A percentile compares a stretch with the other conserved stretches of the same genome.
phyloP scores from a whole-genome alignment of 179 eudicot genomes.

The Sideroxylon spinosum region DNA sequence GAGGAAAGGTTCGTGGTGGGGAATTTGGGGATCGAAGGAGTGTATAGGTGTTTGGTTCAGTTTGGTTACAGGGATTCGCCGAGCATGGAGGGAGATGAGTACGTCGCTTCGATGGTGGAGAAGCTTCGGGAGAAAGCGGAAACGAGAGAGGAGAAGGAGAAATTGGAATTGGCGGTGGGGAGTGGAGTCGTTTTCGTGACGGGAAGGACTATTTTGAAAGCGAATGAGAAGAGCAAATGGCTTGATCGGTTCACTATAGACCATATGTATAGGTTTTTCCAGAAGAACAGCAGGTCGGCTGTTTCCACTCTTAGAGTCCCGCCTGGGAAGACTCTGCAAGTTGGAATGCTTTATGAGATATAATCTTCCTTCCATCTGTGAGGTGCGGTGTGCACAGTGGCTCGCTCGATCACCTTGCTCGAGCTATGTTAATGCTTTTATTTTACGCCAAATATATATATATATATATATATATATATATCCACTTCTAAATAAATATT shows the following conservation, averaged over 20 bases:
- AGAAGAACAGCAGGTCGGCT: conserved; percentile 9
- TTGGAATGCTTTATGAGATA: conserved; percentile 15
- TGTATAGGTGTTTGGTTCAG: conserved; percentile 20
- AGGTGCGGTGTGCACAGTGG: too few species aligned
- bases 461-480: too few species aligned
- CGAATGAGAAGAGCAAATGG: conserved; percentile 2
- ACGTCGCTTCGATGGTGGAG: conserved; percentile 1
- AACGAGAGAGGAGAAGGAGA: background rate
- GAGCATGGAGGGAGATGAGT: conserved; percentile 3
- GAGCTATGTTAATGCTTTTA: too few species aligned
- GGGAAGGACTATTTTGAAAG: conserved; percentile 12
- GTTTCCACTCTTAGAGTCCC: background rate
- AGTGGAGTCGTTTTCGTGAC: conserved; percentile 3
- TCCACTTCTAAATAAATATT: too few species aligned
- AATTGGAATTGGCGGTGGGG: background rate
- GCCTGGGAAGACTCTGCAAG: conserved; percentile 1
- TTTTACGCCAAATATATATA: too few species aligned
- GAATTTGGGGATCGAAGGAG: conserved; percentile 12
- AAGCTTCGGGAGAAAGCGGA: background rate
- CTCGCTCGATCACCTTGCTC: too few species aligned
- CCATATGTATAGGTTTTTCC: conserved; percentile 10
- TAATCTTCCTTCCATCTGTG: too few species aligned
- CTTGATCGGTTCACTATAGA: background rate
- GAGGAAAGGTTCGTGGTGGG: conserved; percentile 14
- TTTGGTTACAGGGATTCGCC: conserved; percentile 15